A percentile compares a stretch with the other conserved stretches of the same genome.
Evolutionary conservation across 2,329 filamentous ascomycete species (phyloP).

Genomic region (Neofusicoccum sp.): DNA sequence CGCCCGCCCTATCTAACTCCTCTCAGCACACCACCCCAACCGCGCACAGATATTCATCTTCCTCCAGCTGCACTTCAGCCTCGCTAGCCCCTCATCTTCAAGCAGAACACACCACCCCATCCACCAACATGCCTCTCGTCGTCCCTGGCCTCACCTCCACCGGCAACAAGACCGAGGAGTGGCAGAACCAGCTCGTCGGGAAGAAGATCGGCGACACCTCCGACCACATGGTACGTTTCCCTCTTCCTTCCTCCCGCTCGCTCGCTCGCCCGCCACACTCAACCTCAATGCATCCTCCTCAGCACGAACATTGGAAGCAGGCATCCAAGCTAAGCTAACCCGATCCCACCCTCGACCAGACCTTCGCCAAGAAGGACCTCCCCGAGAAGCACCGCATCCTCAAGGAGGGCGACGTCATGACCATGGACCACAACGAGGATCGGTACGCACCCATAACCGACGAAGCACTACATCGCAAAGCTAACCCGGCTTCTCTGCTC

Average conservation of each 20-base stretch:
- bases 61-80: background rate
- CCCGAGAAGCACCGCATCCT: conserved; percentile 52
- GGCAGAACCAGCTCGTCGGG: conserved; percentile 53
- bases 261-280: background rate
- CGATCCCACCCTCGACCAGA: conserved; percentile 35
- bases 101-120: background rate
- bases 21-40: background rate
- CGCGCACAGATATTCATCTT: background rate
- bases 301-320: background rate
- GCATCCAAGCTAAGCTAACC: background rate
- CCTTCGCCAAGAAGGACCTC: conserved; percentile 53
- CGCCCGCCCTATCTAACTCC: background rate
- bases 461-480: background rate
- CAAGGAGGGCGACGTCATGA: conserved; percentile 49
- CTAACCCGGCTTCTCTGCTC: background rate
- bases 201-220: conserved; percentile 54
- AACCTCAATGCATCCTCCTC: background rate
- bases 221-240: conserved; percentile 45
- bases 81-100: background rate
- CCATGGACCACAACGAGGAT: conserved; percentile 52
- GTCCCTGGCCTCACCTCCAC: conserved; percentile 49
- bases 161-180: conserved; percentile 43
- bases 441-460: conserved; percentile 30
- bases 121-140: conserved; percentile 52
- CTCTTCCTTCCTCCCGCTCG: background rate